Evolutionary conservation across 2,329 filamentous ascomycete species (phyloP), one percentile per base, ranked within the genome.

Genomic region (Purpureocillium lavendulum): DNA sequence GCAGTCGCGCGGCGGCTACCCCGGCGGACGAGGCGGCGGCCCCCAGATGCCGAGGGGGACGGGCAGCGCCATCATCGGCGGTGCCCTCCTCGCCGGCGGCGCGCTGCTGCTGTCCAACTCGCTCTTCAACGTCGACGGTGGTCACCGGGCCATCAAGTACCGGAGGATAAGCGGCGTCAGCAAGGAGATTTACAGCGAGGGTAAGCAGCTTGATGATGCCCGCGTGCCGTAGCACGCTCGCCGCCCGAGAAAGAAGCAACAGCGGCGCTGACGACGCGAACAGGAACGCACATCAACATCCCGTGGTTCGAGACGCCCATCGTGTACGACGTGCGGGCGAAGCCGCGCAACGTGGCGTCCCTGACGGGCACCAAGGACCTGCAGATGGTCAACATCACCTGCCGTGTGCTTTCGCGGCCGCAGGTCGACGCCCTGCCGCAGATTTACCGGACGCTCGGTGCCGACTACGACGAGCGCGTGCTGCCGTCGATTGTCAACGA

Each of bases 381-480:
- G 66, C 92, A 98, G 73, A 98, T 98, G 92, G 92, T 97, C 60
- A 98, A 98, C 77, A 97, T 98, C 62, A 98, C 90, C 59, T 98
- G 92, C 68, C 90, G 92, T 86, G 92, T 98, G 43, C 85, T 98
- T 39, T 96, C 90, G 43, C 76, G 88, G 54, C 92, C 92, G 41
- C 80, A 88, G 42, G 71, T 98, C 56, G 80, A 86, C 49, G 85
- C 89, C 26, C 79, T 98, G 32, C 92, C 92, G 14, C 87, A 95
- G 68, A 98, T 98, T 58, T 98, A 97, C 75, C 78, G 92, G 50
- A 98, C 92, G 1, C 76, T 98, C 29, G 92, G 92, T 40, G 82
- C 82, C 41, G 92, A 98, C 67, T 98, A 97, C 61, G 92, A 98
- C 56, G 92, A 98, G 77, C 77, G 92, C 45, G 88, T 98, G 32